These are phyloP conservation scores for Discostella stelligeroides DNA, from an alignment of 108 stramenopile species.

Conservation along the genomic window DNA sequence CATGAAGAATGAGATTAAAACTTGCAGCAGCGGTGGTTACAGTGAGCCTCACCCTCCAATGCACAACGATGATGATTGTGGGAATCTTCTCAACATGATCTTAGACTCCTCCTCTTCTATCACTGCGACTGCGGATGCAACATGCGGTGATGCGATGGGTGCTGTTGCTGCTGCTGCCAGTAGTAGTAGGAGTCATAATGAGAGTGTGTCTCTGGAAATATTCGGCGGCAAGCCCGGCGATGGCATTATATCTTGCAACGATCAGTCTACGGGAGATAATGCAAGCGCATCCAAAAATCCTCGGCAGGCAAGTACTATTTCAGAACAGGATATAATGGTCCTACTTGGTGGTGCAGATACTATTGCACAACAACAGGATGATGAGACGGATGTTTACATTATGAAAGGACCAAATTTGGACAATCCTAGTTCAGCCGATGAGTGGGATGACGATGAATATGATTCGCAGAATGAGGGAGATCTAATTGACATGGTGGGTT, in stretches of 20 bases:
- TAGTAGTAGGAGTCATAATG: too few relatives aligned
- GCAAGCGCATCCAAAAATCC: background rate
- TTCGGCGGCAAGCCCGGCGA: conserved; percentile 6
- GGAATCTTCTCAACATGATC: too few relatives aligned
- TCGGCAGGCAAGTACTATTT: background rate
- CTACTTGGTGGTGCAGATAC: background rate
- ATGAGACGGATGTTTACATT: background rate
- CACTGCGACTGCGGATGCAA: too few relatives aligned
- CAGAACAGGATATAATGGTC: background rate
- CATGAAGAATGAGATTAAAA: too few relatives aligned
- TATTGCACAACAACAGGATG: background rate
- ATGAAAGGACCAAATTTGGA: background rate
- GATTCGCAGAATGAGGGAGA: conserved; percentile 8
- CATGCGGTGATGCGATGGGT: too few relatives aligned
- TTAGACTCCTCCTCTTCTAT: too few relatives aligned
- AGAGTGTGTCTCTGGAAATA: background rate
- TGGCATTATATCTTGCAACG: background rate
- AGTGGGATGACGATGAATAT: conserved; percentile 18
- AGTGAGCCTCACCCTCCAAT: too few relatives aligned
- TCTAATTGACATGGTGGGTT: conserved; percentile 38
- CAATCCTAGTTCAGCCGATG: background rate
- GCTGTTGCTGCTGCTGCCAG: too few relatives aligned
- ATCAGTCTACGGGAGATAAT: background rate
- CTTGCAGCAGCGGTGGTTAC: too few relatives aligned
- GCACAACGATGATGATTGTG: too few relatives aligned